phyloP scores from a whole-genome alignment of 2,329 filamentous ascomycete genomes.

The Phoma sp. region DNA sequence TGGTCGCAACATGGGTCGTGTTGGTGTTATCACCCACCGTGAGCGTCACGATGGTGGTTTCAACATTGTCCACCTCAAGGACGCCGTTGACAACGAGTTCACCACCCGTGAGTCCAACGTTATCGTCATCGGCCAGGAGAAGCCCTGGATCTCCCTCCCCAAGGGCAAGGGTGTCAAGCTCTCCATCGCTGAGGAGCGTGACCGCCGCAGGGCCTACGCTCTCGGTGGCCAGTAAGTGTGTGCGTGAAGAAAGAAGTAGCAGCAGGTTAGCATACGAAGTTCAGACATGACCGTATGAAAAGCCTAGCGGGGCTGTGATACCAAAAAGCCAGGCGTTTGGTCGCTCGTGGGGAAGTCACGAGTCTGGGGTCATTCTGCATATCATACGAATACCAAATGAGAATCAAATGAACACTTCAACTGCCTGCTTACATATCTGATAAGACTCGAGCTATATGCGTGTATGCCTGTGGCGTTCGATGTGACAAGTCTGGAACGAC shows the following conservation, averaged over 20 bases:
- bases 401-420: slow-evolving; percentile 33
- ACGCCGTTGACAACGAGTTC: slow-evolving; percentile 99
- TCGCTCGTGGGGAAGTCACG: slow-evolving; percentile 40
- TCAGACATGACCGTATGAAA: slow-evolving; percentile 34
- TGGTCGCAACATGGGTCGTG: slow-evolving; percentile 99
- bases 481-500: background rate
- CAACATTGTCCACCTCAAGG: slow-evolving; percentile 99
- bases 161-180: slow-evolving; percentile 99
- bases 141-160: slow-evolving; percentile 99
- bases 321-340: slow-evolving; percentile 46
- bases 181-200: slow-evolving; percentile 97
- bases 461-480: slow-evolving; percentile 9
- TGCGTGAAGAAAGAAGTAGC: slow-evolving; percentile 20
- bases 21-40: slow-evolving; percentile 99
- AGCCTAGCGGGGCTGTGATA: slow-evolving; percentile 35
- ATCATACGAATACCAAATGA: slow-evolving; percentile 44
- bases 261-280: slow-evolving; percentile 35
- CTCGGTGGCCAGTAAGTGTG: slow-evolving; percentile 57
- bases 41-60: slow-evolving; percentile 99
- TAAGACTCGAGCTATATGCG: slow-evolving; percentile 6
- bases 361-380: slow-evolving; percentile 39
- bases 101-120: slow-evolving; percentile 99
- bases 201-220: slow-evolving; percentile 82
- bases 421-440: slow-evolving; percentile 11
- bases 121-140: slow-evolving; percentile 97